Evolutionary conservation across 2,329 filamentous ascomycete genomes (phyloP).

Genomic region (Colletotrichum neosansevieriae): DNA sequence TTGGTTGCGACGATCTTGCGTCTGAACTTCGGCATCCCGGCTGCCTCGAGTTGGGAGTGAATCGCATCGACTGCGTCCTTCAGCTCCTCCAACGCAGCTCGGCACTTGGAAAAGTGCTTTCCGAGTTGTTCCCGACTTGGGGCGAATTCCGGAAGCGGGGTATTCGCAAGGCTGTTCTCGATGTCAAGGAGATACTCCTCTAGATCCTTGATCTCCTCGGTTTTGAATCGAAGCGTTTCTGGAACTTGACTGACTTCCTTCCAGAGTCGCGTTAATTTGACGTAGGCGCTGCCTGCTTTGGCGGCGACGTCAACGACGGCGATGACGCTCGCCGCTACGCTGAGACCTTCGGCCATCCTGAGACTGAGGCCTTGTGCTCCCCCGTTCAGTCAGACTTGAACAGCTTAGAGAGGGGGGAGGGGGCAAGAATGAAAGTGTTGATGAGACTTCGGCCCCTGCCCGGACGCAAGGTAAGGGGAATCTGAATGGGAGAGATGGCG

Average conservation of each 20-base stretch:
- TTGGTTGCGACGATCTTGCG: neutral
- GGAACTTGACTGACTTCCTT: neutral
- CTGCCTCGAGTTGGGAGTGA: neutral
- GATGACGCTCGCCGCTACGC: neutral
- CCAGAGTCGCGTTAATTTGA: neutral
- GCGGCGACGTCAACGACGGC: neutral
- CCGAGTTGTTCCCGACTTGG: neutral
- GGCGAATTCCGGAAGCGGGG: neutral
- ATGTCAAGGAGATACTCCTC: neutral
- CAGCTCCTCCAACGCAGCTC: fast-evolving
- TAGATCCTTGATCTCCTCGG: neutral
- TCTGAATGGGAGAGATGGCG: too few species aligned
- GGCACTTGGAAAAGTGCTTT: neutral
- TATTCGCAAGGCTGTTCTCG: neutral
- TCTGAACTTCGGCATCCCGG: neutral
- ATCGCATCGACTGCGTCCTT: neutral
- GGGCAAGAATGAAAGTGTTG: too few species aligned
- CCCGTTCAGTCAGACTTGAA: too few species aligned
- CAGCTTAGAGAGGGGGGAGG: too few species aligned
- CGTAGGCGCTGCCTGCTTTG: constrained; percentile 1
- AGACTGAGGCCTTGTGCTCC: too few species aligned
- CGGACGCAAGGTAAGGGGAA: too few species aligned
- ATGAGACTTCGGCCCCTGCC: too few species aligned
- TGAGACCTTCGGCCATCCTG: neutral
- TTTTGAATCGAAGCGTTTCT: neutral